These are phyloP conservation scores for Ambrosia artemisiifolia DNA, from an alignment of 129 eudicot genomes.

Conservation along the genomic window DNA sequence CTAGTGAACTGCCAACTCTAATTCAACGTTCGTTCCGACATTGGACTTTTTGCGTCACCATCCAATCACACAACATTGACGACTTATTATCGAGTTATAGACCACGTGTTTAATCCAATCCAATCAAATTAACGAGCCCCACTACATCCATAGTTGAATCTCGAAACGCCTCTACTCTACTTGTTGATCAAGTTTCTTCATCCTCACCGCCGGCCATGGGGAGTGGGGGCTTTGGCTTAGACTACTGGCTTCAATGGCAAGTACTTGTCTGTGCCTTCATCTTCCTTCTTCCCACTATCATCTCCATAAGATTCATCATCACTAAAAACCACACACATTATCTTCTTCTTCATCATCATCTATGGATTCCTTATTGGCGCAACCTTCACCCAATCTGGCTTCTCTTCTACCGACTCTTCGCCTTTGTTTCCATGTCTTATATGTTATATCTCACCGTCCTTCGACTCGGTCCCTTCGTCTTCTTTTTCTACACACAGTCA, in stretches of 20 bases:
- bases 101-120: too few relatives aligned
- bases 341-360: slow-evolving; percentile 17
- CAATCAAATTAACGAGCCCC: not conserved
- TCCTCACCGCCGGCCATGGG: not conserved
- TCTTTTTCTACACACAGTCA: slow-evolving; percentile 85
- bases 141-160: not conserved
- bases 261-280: slow-evolving; percentile 55
- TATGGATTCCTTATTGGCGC: slow-evolving; percentile 76
- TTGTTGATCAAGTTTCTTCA: not conserved
- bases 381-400: slow-evolving; percentile 63
- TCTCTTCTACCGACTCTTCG: slow-evolving; percentile 53
- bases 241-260: slow-evolving; percentile 80
- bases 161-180: not conserved
- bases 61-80: too few relatives aligned
- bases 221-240: slow-evolving; percentile 37
- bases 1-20: too few relatives aligned
- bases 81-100: too few relatives aligned
- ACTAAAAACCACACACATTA: slow-evolving; percentile 6
- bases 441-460: slow-evolving; percentile 43
- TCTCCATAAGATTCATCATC: slow-evolving; percentile 31
- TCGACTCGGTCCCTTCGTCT: slow-evolving; percentile 47
- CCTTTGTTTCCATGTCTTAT: slow-evolving; percentile 55
- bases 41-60: too few relatives aligned
- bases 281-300: slow-evolving; percentile 41
- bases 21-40: too few relatives aligned